Conservation (phyloP, 73 alveolate species). For the Loxodes magnus region DNA sequence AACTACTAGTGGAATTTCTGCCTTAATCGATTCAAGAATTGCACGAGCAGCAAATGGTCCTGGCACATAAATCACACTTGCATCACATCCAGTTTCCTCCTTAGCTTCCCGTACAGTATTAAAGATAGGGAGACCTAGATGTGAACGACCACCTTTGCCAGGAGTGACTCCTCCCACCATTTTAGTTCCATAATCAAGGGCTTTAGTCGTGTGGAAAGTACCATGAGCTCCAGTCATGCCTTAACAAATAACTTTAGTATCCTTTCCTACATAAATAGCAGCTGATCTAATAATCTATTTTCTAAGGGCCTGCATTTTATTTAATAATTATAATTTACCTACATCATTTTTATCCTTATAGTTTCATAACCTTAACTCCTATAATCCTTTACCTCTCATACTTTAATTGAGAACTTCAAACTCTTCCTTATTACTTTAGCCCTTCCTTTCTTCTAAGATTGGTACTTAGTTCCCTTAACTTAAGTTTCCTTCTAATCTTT, state of each 20-base stretch:
- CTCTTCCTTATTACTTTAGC: too few species aligned
- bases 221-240: slow-evolving; percentile 97
- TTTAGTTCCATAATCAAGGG: slow-evolving; percentile 81
- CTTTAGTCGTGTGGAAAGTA: slow-evolving; percentile 86
- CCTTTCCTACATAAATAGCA: slow-evolving; percentile 85
- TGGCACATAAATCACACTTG: slow-evolving; percentile 92
- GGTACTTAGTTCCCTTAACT: too few species aligned
- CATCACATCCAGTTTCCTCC: slow-evolving; percentile 74
- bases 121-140: slow-evolving; percentile 74
- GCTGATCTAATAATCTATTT: too few species aligned
- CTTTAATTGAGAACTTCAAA: too few species aligned
- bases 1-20: slow-evolving; percentile 81
- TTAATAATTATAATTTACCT: too few species aligned
- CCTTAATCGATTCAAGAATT: slow-evolving; percentile 69
- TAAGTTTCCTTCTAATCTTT: too few species aligned
- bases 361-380: too few species aligned
- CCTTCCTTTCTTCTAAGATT: too few species aligned
- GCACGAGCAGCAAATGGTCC: slow-evolving; percentile 94
- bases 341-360: too few species aligned
- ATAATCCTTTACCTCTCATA: too few species aligned
- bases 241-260: slow-evolving; percentile 93
- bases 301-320: too few species aligned
- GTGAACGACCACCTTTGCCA: slow-evolving; percentile 61
- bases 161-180: slow-evolving; percentile 97
- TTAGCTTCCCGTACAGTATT: slow-evolving; percentile 69